Evolutionary conservation across 1,284 basidiomycete species (phyloP).

Genomic region (Thecaphora thlaspeos): DNA sequence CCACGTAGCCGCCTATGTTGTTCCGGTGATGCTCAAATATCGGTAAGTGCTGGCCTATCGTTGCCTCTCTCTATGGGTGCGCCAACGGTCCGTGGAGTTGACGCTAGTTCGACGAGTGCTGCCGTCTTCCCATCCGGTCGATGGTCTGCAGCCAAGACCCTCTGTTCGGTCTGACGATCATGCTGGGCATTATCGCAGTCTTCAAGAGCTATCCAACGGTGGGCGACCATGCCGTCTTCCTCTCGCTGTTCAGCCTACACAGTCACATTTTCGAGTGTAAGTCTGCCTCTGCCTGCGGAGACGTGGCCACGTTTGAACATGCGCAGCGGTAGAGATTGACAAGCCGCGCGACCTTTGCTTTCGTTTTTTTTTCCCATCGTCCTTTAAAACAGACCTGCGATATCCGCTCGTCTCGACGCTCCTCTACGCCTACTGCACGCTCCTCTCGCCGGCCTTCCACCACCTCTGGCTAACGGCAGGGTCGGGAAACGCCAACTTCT

Average conservation of each 20-base stretch:
- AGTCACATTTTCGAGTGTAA: slow-evolving; percentile 79
- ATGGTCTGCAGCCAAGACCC: slow-evolving; percentile 70
- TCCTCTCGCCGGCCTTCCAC: slow-evolving; percentile 87
- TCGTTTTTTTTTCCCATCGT: no score
- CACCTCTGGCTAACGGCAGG: slow-evolving; percentile 88
- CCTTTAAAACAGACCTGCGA: slow-evolving; percentile 79
- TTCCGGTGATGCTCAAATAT: slow-evolving; percentile 83
- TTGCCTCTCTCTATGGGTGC: background rate
- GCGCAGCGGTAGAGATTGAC: no score
- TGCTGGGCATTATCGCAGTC: slow-evolving; percentile 74
- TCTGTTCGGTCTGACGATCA: slow-evolving; percentile 74
- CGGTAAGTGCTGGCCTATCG: slow-evolving; percentile 61
- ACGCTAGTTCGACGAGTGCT: background rate
- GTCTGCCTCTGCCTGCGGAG: no score
- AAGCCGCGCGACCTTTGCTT: no score
- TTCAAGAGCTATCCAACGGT: slow-evolving; percentile 93
- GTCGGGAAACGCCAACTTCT: slow-evolving; percentile 97
- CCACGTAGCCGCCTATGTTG: slow-evolving; percentile 79
- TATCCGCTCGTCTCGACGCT: slow-evolving; percentile 83
- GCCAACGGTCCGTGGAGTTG: background rate
- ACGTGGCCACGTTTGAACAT: no score
- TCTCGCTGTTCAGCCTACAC: slow-evolving; percentile 76
- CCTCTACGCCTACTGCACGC: slow-evolving; percentile 77
- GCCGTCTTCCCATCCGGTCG: background rate
- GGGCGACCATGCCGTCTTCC: slow-evolving; percentile 81